phyloP scores from a whole-genome alignment of 805 yeast genomes.

The Pichia eremophila region DNA sequence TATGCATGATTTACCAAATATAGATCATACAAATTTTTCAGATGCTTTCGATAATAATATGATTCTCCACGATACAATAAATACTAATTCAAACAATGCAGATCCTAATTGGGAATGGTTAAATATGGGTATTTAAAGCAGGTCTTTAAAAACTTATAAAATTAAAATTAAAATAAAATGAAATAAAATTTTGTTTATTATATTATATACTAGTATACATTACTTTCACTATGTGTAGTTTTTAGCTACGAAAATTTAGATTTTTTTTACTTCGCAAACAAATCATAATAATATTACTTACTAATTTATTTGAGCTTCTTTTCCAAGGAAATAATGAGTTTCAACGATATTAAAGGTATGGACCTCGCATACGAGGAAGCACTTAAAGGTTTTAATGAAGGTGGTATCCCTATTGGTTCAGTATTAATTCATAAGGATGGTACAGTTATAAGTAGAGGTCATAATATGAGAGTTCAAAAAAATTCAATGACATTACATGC shows the following conservation, averaged over 20 bases:
- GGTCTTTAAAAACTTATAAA: background rate
- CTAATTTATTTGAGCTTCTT: too few relatives aligned
- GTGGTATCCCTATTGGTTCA: slow-evolving; percentile 69
- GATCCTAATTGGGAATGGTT: background rate
- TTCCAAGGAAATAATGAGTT: slow-evolving; percentile 28
- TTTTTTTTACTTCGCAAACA: too few relatives aligned
- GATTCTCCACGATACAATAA: background rate
- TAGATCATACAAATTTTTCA: background rate
- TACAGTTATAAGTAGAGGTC: slow-evolving; percentile 77
- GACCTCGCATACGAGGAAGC: slow-evolving; percentile 70
- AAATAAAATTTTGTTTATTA: too few relatives aligned
- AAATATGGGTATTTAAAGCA: background rate
- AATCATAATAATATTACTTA: too few relatives aligned
- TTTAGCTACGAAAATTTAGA: background rate
- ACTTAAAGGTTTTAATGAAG: slow-evolving; percentile 55
- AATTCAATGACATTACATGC: slow-evolving; percentile 82
- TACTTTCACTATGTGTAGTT: too few relatives aligned
- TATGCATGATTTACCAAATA: background rate
- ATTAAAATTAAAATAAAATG: too few relatives aligned
- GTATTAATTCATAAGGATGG: slow-evolving; percentile 70
- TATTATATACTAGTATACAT: too few relatives aligned
- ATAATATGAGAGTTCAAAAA: slow-evolving; percentile 82
- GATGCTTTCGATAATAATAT: background rate
- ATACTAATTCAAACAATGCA: background rate
- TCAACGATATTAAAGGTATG: slow-evolving; percentile 60